These are phyloP conservation scores for Phylloporus scabripes DNA, from an alignment of 768 basidiomycete species.

Conservation along the genomic window DNA sequence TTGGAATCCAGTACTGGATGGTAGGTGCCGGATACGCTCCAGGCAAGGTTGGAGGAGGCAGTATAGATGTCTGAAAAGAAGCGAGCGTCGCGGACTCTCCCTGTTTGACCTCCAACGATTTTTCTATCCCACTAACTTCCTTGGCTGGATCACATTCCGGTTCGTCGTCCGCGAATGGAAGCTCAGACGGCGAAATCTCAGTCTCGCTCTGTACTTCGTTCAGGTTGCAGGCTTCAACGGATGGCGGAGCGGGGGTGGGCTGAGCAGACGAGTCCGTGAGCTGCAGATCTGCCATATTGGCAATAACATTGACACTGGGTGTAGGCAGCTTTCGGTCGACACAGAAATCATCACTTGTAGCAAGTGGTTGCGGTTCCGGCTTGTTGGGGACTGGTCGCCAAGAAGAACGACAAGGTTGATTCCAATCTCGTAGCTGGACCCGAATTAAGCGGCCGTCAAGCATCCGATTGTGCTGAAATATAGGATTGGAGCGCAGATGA, in stretches of 20 bases:
- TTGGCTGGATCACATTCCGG: slow-evolving; percentile 3
- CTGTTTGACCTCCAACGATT: slow-evolving; percentile 28
- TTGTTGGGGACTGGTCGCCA: slow-evolving; percentile 35
- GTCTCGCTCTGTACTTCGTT: slow-evolving; percentile 17
- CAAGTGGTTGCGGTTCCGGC: slow-evolving; percentile 22
- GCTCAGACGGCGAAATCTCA: background rate
- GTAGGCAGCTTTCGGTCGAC: slow-evolving; percentile 11
- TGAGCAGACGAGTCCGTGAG: slow-evolving; percentile 6
- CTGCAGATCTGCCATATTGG: slow-evolving; percentile 10
- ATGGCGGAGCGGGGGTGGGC: background rate
- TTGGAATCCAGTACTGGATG: slow-evolving; percentile 50
- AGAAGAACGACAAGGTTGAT: slow-evolving; percentile 45
- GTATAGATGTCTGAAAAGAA: slow-evolving; percentile 28
- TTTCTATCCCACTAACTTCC: slow-evolving; percentile 1
- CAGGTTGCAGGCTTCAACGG: slow-evolving; percentile 10
- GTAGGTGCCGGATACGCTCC: slow-evolving; percentile 37
- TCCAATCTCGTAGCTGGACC: slow-evolving; percentile 68
- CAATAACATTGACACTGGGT: slow-evolving; percentile 4
- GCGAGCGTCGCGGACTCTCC: slow-evolving; percentile 2
- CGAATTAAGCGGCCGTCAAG: slow-evolving; percentile 68
- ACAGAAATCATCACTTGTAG: slow-evolving; percentile 5
- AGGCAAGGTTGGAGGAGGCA: slow-evolving; percentile 12
- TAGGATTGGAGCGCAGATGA: slow-evolving; percentile 1
- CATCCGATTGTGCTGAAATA: slow-evolving; percentile 61
- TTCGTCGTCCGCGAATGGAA: slow-evolving; percentile 2